Evolutionary conservation across 305 asterid genomes (phyloP).

Genomic region (Ajuga reptans): DNA sequence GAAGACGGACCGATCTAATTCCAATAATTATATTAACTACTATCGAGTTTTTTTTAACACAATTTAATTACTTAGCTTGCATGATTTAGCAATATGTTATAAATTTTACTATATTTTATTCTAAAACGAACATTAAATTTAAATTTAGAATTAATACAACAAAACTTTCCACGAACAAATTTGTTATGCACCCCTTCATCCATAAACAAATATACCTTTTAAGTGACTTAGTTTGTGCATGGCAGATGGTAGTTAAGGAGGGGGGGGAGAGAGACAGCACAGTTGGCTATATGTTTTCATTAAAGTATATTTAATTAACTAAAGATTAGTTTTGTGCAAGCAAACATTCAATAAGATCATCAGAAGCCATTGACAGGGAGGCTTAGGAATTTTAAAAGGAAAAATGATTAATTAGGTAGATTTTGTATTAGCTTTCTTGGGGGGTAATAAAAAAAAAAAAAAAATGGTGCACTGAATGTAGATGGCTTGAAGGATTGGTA

Average conservation of each 20-base stretch:
- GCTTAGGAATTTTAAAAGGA: constrained; percentile 4
- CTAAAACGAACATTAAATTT: too few relatives aligned
- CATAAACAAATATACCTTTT: too few relatives aligned
- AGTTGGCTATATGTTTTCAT: constrained; percentile 24
- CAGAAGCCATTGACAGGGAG: constrained; percentile 19
- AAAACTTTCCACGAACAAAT: too few relatives aligned
- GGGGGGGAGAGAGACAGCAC: constrained; percentile 5
- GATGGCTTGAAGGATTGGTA: constrained; percentile 4
- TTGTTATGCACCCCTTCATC: too few relatives aligned
- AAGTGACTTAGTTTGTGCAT: not conserved
- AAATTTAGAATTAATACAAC: too few relatives aligned
- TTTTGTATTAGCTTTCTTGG: not conserved
- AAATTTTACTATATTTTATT: too few relatives aligned
- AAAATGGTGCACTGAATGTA: constrained; percentile 24
- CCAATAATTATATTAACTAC: too few relatives aligned
- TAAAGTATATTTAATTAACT: constrained; percentile 1
- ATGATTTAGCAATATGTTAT: too few relatives aligned
- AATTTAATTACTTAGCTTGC: too few relatives aligned
- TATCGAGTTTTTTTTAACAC: too few relatives aligned
- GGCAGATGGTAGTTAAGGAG: constrained; percentile 19
- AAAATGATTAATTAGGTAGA: constrained; percentile 16
- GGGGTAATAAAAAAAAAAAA: too few relatives aligned
- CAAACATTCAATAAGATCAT: constrained; percentile 3
- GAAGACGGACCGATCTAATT: too few relatives aligned
- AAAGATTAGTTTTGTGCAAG: not conserved